Evolutionary conservation across 2,329 filamentous ascomycete species (phyloP).

Genomic region (Sphaerulina vaccinii): DNA sequence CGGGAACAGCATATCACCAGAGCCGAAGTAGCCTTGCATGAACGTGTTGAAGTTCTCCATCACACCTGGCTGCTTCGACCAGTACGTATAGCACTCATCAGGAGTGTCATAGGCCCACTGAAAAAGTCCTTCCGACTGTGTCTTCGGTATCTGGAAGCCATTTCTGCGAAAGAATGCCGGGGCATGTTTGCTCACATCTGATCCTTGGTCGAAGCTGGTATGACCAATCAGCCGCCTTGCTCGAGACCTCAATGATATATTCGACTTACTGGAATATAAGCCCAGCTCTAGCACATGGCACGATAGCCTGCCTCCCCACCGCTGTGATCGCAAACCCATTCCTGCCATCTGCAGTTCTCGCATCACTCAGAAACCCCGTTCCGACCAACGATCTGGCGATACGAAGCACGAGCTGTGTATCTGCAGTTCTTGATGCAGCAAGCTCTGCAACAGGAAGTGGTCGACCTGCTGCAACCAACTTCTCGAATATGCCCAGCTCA

Average conservation of each 20-base stretch:
- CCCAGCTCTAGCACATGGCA: conserved; percentile 5
- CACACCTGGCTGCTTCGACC: conserved; percentile 20
- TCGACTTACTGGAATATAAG: conserved; percentile 5
- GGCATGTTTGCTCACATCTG: conserved; percentile 12
- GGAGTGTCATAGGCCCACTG: conserved; percentile 18
- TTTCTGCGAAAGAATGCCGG: conserved; percentile 20
- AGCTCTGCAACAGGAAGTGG: conserved; percentile 1
- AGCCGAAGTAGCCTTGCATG: conserved; percentile 22
- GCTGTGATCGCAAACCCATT: conserved; percentile 1
- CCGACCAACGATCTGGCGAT: conserved; percentile 6
- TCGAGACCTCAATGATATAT: neutral
- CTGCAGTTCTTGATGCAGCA: neutral
- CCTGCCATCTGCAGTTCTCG: neutral
- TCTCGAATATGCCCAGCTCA: conserved; percentile 12
- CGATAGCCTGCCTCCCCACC: conserved; percentile 5
- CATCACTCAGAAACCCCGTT: conserved; percentile 5
- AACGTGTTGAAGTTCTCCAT: conserved; percentile 26
- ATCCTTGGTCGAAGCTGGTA: conserved; percentile 14
- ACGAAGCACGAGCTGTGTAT: conserved; percentile 7
- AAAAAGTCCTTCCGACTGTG: conserved; percentile 15
- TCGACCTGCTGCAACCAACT: neutral
- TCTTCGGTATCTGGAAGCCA: conserved; percentile 11
- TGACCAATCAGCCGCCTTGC: neutral
- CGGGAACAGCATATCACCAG: neutral
- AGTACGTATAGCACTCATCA: conserved; percentile 18